Evolutionary conservation across 805 yeast genomes (phyloP).

Genomic region (Barnettozyma siamensis): DNA sequence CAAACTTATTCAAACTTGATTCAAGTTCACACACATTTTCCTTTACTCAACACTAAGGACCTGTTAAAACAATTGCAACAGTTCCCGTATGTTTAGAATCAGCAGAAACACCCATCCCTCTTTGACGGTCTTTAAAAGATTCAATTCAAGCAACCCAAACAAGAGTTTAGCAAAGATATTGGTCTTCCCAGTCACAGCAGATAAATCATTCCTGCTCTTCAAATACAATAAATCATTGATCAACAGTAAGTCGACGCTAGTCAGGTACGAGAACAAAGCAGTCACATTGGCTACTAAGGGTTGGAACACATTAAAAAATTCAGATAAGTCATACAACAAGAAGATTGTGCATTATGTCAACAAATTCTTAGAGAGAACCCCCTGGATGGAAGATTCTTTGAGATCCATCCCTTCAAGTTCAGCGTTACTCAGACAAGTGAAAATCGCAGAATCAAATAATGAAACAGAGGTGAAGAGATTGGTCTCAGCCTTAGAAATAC

Average conservation of each 20-base stretch:
- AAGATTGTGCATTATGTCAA: conserved; percentile 50
- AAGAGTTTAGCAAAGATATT: conserved; percentile 52
- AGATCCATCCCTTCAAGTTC: conserved; percentile 68
- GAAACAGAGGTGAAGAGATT: conserved; percentile 6
- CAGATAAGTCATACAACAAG: conserved; percentile 52
- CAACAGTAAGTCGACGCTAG: conserved; percentile 32
- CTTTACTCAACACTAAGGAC: background rate
- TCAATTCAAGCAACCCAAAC: conserved; percentile 1
- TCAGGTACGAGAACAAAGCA: conserved; percentile 37
- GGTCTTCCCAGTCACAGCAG: conserved; percentile 65
- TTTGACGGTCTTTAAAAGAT: background rate
- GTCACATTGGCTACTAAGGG: conserved; percentile 45
- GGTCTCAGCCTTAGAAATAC: conserved; percentile 8
- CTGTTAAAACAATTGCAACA: background rate
- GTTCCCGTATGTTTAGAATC: background rate
- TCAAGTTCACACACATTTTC: background rate
- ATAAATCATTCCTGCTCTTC: conserved; percentile 60
- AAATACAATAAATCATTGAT: conserved; percentile 41
- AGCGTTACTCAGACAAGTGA: conserved; percentile 38
- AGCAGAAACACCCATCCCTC: background rate
- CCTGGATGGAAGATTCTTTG: conserved; percentile 76
- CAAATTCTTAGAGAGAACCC: conserved; percentile 52
- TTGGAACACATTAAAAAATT: conserved; percentile 58
- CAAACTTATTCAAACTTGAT: no score
- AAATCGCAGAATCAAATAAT: conserved; percentile 19